Conservation (phyloP, 805 yeast genomes). For the Candida taoyuanica region DNA sequence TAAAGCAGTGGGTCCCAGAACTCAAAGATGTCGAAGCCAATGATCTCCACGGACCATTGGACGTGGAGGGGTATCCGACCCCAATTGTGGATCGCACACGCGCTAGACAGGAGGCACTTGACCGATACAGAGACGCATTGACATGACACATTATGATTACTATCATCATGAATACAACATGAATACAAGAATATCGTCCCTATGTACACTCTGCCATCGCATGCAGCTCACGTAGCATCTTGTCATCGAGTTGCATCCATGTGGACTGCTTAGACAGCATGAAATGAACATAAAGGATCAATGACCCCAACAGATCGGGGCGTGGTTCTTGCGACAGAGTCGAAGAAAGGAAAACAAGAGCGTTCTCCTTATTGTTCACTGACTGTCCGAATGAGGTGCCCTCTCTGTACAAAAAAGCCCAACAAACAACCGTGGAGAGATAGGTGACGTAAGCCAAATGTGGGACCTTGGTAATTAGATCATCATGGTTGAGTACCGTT, state of each 20-base stretch:
- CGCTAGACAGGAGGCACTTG: slow-evolving; percentile 39
- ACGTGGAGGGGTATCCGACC: slow-evolving; percentile 34
- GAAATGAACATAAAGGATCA: slow-evolving; percentile 2
- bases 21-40: slow-evolving; percentile 25
- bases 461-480: slow-evolving; percentile 22
- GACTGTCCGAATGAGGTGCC: not conserved
- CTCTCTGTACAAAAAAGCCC: slow-evolving; percentile 16
- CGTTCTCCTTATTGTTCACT: slow-evolving; percentile 5
- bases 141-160: too few species aligned
- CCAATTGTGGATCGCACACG: slow-evolving; percentile 42
- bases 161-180: too few species aligned
- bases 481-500: slow-evolving; percentile 23
- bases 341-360: slow-evolving; percentile 2
- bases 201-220: not conserved
- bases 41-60: slow-evolving; percentile 24
- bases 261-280: slow-evolving; percentile 5
- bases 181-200: too few species aligned
- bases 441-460: slow-evolving; percentile 24
- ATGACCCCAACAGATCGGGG: not conserved
- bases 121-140: slow-evolving; percentile 35
- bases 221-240: slow-evolving; percentile 7
- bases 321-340: not conserved
- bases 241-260: slow-evolving; percentile 6
- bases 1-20: slow-evolving; percentile 48
- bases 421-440: slow-evolving; percentile 19